Base-by-base conservation (phyloP, 1,284 basidiomycete genomes). In the Volvariella volvacea region DNA sequence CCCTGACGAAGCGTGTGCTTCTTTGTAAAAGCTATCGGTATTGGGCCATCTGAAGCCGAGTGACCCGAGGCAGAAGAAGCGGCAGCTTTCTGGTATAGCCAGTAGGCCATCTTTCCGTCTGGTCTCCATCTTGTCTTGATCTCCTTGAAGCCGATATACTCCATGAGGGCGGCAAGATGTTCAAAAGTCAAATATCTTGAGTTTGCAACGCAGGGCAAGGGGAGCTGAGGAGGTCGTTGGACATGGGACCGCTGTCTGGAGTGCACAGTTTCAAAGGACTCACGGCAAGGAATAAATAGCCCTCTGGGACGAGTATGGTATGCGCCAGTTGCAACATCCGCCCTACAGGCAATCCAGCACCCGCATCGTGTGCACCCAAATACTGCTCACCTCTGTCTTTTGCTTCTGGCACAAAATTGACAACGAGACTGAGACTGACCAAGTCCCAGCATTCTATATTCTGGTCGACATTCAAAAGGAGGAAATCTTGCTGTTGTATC, bases 401-500 rank as follows among this genome's bases (percentile, higher is more conserved):
- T 0, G 84, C 67, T 22, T 81, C 75, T n/a, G 87, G 82, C 0
- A 91, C 88, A 58, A 92, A 94, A 56, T 94, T 94, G 2, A 94
- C 62, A 3, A 94, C 91, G 22, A 94, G 65, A 55, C 88, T 92
- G 22, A 92, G 74, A 58, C 88, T 91, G 47, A 93, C 74, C 16
- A 83, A 55, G 54, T 90, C 84, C 81, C 89, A 93, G 52, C 67
- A 69, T 44, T 61, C 66, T 1, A 61, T 56, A 51, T 83, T 65
- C 45, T 72, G 61, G 1, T 55, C 58, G 46, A 63, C 57, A 48
- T 80, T 69, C 64, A 88, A 68, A 17, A 73, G 58, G 39, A 93
- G 61, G 53, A 93, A 93, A 58, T 94, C 88, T 59, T 92, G 88
- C 58, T 92, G 80, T 6, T 67, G 22, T 22, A 94, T 93, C 17